A percentile compares a stretch with the other conserved stretches of the same genome.
Evolutionary conservation across 371 early-diverging fungal species (phyloP).

Genomic region (Batkoa obscura): DNA sequence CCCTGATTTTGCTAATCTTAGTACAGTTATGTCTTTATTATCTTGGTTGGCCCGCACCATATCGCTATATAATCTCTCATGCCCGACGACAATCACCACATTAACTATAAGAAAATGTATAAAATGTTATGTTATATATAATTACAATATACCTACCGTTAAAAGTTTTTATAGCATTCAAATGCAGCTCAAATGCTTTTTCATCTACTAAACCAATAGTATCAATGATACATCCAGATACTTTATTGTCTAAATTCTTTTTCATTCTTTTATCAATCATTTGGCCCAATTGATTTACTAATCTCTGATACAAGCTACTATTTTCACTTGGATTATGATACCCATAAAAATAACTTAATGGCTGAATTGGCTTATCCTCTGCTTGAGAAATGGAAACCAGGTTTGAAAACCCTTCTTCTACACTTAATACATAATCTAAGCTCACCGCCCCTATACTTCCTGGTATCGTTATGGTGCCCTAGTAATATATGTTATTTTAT

Average conservation of each 20-base stretch:
- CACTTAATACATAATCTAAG: conserved; percentile 51
- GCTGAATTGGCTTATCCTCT: conserved; percentile 48
- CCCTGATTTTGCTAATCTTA: conserved; percentile 82
- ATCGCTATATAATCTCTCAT: conserved; percentile 80
- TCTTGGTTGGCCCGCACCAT: conserved; percentile 33
- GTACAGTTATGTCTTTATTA: conserved; percentile 29
- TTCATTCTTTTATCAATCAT: conserved; percentile 41
- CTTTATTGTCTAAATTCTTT: conserved; percentile 32
- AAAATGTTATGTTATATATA: conserved; percentile 68
- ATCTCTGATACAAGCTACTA: conserved; percentile 43
- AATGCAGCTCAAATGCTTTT: conserved; percentile 38
- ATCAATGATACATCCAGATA: conserved; percentile 44
- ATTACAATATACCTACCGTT: conserved; percentile 19
- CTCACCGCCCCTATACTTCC: conserved; percentile 65
- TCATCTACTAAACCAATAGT: conserved; percentile 39
- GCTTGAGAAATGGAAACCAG: conserved; percentile 38
- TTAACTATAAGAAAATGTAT: conserved; percentile 24
- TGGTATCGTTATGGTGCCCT: conserved; percentile 72
- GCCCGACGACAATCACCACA: conserved; percentile 72
- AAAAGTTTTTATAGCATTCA: conserved; percentile 41
- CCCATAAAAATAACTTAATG: conserved; percentile 84
- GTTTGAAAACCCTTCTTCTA: conserved; percentile 75
- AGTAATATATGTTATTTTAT: conserved; percentile 19
- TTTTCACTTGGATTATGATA: conserved; percentile 56
- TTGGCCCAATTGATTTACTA: conserved; percentile 36